phyloP scores from a whole-genome alignment of 805 yeast species.

The Pichia gijzeniarum region DNA sequence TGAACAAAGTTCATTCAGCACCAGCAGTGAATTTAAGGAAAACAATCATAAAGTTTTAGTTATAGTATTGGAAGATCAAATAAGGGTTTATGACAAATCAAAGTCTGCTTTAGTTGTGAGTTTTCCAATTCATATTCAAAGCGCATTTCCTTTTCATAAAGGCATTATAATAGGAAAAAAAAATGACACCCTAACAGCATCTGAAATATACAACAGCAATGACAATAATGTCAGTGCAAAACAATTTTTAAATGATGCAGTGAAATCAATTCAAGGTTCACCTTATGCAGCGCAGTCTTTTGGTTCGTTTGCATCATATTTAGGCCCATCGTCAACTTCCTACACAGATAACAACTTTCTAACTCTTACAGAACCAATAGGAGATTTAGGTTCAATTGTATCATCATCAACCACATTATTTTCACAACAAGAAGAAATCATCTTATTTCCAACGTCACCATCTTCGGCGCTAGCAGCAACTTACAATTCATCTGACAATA shows the following conservation, averaged over 20 bases:
- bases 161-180: conserved; percentile 47
- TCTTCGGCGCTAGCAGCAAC: conserved; percentile 49
- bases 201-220: background rate
- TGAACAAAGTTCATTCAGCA: conserved; percentile 12
- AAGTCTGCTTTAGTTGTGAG: conserved; percentile 56
- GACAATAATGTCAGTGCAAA: background rate
- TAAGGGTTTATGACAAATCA: conserved; percentile 52
- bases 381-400: conserved; percentile 64
- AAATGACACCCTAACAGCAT: conserved; percentile 12
- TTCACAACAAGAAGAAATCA: conserved; percentile 48
- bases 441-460: conserved; percentile 45
- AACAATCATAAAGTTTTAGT: conserved; percentile 32
- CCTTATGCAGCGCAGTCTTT: conserved; percentile 1
- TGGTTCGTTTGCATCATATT: background rate
- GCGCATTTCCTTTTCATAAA: conserved; percentile 56
- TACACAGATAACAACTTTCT: conserved; percentile 38
- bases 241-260: background rate
- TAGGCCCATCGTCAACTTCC: conserved; percentile 5
- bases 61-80: conserved; percentile 53
- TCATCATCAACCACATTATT: conserved; percentile 66
- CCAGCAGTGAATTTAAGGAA: background rate
- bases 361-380: conserved; percentile 67
- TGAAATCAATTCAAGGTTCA: background rate
- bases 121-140: conserved; percentile 60
- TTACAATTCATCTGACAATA: conserved; percentile 39